Percentiles rank a stretch among this genome's conserved stretches.
These are phyloP conservation scores for Jatropha curcas DNA, from an alignment of 345 rosid genomes.

Conservation along the genomic window DNA sequence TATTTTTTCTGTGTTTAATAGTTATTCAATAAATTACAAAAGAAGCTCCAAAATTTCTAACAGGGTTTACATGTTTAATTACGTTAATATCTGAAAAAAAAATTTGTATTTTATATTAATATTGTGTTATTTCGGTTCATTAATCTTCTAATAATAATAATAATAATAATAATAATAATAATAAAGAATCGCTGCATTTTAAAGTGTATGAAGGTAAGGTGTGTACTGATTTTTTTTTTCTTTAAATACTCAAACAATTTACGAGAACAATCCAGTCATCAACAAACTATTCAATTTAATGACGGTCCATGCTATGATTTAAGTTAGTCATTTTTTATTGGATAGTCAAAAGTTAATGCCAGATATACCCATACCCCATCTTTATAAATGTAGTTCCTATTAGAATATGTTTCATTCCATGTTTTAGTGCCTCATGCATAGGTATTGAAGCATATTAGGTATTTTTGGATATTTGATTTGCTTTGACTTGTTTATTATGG, in stretches of 20 bases:
- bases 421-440: no score
- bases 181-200: constrained; percentile 19
- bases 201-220: constrained; percentile 12
- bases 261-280: constrained; percentile 7
- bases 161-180: no score
- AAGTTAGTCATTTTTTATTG: not conserved
- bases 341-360: not conserved
- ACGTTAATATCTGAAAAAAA: constrained; percentile 13
- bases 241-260: not conserved
- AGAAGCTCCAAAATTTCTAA: constrained; percentile 23
- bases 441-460: no score
- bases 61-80: not conserved
- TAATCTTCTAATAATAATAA: no score
- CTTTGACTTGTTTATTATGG: no score
- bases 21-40: constrained; percentile 6
- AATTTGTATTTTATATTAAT: no score
- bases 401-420: no score
- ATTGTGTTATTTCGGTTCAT: no score
- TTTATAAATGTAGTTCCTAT: not conserved
- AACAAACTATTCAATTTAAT: constrained; percentile 11
- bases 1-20: constrained; percentile 1
- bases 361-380: not conserved
- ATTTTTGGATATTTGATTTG: no score
- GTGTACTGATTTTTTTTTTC: constrained; percentile 6
- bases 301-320: not conserved